Base-by-base conservation (phyloP, 2,329 filamentous ascomycete species). In the Cyanodermella asteris region DNA sequence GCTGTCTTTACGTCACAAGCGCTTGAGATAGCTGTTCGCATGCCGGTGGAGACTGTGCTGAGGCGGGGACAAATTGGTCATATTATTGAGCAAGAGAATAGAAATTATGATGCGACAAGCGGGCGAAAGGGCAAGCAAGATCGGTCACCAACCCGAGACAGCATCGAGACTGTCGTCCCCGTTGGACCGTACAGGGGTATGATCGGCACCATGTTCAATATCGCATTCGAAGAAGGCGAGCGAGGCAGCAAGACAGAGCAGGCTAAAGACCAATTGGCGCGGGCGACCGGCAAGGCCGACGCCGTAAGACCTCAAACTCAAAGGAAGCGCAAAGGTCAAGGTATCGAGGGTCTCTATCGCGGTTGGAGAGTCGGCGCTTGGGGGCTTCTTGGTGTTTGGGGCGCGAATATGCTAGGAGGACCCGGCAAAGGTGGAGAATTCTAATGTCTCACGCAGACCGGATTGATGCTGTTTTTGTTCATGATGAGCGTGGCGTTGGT, bases 21-120 rank as follows among this genome's bases (percentile, higher is more conserved):
- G 1, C 59, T 69, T 3, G 82, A 91, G 24, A 64, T 94, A 16
- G 75, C 87, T 38, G 49, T 91, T 36, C 82, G 84, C 41, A 65
- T 94, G 8, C 87, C 87, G 0, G 57, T 94, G 4, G 87, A 97
- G 50, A 94, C 84, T 1, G 75, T 91, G 10, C 61, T 94, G 6
- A 72, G 87, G 23, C 68, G 87, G 31, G 84, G 78, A 5, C 87
- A 97, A 47, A 72, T 87, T 30, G 59, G 71, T 2, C 68, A 80
- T 1, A 59, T 78, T 22, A 59, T 60, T 10, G 5, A 13, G 11
- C n/a, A n/a, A n/a, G n/a, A n/a, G n/a, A n/a, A n/a, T n/a, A n/a
- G n/a, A n/a, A n/a, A n/a, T n/a, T n/a, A n/a, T n/a, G 20, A 33
- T 3, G 29, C 29, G 7, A 17, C 14, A 11, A 18, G 16, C 13